A percentile compares a stretch with the other conserved stretches of the same genome.
These are phyloP conservation scores for Hyparrhenia diplandra DNA, from an alignment of 176 grass and related monocot species.

Conservation along the genomic window DNA sequence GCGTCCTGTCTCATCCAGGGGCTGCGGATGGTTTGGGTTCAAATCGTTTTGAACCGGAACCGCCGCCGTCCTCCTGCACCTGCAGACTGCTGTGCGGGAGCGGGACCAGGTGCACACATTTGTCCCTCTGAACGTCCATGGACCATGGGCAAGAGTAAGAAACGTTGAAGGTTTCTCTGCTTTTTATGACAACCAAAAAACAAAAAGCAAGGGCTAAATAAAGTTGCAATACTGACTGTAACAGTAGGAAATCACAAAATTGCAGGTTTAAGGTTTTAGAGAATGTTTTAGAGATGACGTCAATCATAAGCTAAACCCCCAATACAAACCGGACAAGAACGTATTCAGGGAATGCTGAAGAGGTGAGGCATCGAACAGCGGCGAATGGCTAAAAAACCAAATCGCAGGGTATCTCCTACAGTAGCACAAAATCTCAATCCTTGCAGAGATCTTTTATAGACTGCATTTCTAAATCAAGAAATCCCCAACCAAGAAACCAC, in stretches of 20 bases:
- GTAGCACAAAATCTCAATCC: background rate
- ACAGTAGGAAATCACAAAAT: background rate
- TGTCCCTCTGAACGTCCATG: too few species aligned
- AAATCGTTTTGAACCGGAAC: background rate
- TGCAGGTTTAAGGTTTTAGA: too few species aligned
- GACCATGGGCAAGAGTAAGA: background rate
- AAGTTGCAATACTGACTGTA: background rate
- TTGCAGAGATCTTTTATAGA: background rate
- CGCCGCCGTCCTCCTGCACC: too few species aligned
- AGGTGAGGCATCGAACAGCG: too few species aligned
- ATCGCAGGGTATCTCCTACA: too few species aligned
- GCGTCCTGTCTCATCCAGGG: background rate
- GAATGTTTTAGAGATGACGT: too few species aligned
- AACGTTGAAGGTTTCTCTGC: background rate
- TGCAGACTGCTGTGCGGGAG: too few species aligned
- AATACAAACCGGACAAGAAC: too few species aligned
- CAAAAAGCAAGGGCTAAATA: background rate
- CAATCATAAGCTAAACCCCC: too few species aligned
- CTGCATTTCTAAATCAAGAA: background rate
- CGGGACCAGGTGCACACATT: too few species aligned
- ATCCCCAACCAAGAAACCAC: background rate
- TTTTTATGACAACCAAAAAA: background rate
- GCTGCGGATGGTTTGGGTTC: background rate
- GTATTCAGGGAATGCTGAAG: too few species aligned
- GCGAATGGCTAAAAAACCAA: too few species aligned